phyloP scores from a whole-genome alignment of 2,329 filamentous ascomycete genomes.

The Metarhizium guizhouense region DNA sequence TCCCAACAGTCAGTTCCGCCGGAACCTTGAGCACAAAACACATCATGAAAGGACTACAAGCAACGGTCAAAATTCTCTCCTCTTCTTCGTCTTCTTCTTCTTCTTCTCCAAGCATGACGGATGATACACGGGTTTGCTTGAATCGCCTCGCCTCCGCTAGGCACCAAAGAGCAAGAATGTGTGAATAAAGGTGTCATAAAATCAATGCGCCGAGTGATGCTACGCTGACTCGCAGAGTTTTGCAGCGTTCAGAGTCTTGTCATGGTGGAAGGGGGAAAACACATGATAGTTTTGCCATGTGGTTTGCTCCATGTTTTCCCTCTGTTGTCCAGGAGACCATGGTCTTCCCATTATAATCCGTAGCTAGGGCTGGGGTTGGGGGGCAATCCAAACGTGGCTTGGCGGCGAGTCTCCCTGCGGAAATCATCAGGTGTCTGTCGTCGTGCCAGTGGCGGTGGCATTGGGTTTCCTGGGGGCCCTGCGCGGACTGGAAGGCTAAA shows the following conservation, averaged over 20 bases:
- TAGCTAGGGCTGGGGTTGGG: conserved; percentile 32
- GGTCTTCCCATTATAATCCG: conserved; percentile 15
- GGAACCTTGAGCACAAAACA: neutral
- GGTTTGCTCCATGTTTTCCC: neutral
- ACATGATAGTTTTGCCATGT: neutral
- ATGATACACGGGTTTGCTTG: neutral
- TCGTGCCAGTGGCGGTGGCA: conserved; percentile 51
- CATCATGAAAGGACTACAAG: neutral
- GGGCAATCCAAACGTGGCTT: conserved; percentile 42
- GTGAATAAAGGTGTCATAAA: conserved; percentile 8
- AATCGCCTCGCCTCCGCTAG: neutral
- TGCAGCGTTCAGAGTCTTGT: conserved; percentile 5
- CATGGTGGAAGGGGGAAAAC: too few relatives aligned
- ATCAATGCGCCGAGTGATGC: conserved; percentile 26
- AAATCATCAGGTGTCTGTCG: conserved; percentile 47
- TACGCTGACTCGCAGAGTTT: conserved; percentile 15
- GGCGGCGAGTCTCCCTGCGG: conserved; percentile 42
- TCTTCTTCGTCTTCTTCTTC: neutral
- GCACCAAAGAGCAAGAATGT: neutral
- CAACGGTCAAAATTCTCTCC: neutral
- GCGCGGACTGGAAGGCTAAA: conserved; percentile 58
- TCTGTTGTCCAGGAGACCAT: neutral
- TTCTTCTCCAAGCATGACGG: neutral
- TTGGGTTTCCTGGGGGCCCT: conserved; percentile 47
- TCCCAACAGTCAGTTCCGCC: neutral